Base-by-base conservation (phyloP, 2,329 filamentous ascomycete species). In the Cytospora leucostoma region DNA sequence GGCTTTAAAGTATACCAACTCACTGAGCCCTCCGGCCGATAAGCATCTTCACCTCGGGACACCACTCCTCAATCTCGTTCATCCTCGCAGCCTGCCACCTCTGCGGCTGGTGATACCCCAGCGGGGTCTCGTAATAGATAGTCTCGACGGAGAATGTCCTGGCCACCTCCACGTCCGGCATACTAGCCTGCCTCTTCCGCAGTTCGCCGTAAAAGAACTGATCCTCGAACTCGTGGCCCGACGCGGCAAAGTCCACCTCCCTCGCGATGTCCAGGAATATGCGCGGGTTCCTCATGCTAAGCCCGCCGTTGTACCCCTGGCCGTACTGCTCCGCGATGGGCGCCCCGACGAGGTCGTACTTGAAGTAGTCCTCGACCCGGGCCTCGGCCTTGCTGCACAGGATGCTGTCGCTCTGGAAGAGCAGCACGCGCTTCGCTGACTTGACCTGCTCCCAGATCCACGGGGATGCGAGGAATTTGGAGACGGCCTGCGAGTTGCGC, bases 381-480 rank as follows among this genome's bases (percentile, higher is more conserved):
- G 59, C 61, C 27, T 65, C 33, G 8, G 73, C 64, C 17, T 68
- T 70, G 38, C 68, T 65, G 68, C 73, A 76, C 11, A 76, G 61
- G 56, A 75, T 70, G 65, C 70, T 74, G 65, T 75, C 74, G 51
- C 68, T 68, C 64, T 75, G 73, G 70, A 75, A 76, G 35, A 75
- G 61, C 7, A 75, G 70, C 17, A 75, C 64, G 61, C 72, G 70
- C 19, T 56, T 33, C 38, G 72, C 73, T 4, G 68, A 67, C 17
- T 63, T 59, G 27, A 75, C 67, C 52, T 74, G 71, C 53, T 73
- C 67, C 73, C 73, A 75, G 21, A 75, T 55, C 70, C 72, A 75
- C 1, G 70, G 66, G 27, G 66, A 63, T n/a, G 73, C 65, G 27
- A 75, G 68, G 65, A 74, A 75, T 2, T 33, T 21, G 3, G 74